phyloP scores from a whole-genome alignment of 176 grass and related monocot genomes.

The Microstegium vimineum region DNA sequence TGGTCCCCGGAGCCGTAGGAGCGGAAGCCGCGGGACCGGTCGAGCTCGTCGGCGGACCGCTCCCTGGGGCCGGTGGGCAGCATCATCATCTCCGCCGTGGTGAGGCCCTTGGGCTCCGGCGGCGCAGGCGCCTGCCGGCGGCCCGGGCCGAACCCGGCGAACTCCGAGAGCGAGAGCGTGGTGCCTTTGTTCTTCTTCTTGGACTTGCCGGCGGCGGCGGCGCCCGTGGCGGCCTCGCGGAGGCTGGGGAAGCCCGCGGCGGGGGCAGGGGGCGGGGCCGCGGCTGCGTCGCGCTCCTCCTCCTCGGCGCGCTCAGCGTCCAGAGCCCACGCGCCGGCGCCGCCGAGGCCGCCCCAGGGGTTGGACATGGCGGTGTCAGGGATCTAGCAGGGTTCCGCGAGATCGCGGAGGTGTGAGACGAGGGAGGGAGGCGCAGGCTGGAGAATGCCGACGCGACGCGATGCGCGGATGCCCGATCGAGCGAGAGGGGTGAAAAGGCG shows the following conservation, averaged over 20 bases:
- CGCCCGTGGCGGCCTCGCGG: conserved; percentile 37
- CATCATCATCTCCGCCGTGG: conserved; percentile 47
- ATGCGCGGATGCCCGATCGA: conserved; percentile 4
- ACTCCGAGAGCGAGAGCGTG: conserved; percentile 53
- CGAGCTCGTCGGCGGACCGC: conserved; percentile 66
- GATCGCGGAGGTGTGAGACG: not conserved
- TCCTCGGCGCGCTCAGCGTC: conserved; percentile 84
- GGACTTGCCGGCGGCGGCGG: conserved; percentile 10
- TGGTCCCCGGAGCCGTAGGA: conserved; percentile 33
- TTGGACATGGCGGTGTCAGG: conserved; percentile 44
- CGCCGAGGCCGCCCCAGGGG: conserved; percentile 62
- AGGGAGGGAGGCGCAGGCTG: not conserved
- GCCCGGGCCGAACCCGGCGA: conserved; percentile 31
- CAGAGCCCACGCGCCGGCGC: conserved; percentile 80
- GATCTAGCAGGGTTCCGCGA: conserved; percentile 31
- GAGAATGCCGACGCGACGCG: conserved; percentile 17
- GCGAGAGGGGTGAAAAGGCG: not conserved
- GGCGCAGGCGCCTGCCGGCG: not conserved
- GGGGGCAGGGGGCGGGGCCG: not conserved
- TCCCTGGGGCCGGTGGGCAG: conserved; percentile 64
- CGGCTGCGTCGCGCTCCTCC: conserved; percentile 48
- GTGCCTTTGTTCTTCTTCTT: conserved; percentile 72
- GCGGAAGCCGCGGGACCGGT: conserved; percentile 47
- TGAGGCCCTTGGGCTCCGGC: conserved; percentile 38
- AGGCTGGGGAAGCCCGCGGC: conserved; percentile 66